Percentiles rank a stretch among this genome's conserved stretches.
Evolutionary conservation across 148 eudicot species (phyloP).

Genomic region (Cornus florida): DNA sequence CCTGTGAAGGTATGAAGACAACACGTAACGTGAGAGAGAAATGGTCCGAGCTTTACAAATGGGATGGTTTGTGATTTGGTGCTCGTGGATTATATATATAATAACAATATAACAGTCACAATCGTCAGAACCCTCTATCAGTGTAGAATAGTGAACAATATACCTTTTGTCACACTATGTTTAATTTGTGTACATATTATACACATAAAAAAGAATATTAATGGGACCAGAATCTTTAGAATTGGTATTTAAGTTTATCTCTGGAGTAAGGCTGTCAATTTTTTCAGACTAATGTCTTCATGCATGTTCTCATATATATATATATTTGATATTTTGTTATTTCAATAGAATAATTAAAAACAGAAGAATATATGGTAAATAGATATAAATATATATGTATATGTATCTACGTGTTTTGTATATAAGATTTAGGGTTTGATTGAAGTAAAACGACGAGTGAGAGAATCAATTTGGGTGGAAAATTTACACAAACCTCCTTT

Average conservation of each 20-base stretch:
- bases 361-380: too few species aligned
- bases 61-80: constrained; percentile 1
- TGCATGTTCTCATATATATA: constrained; percentile 17
- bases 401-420: too few species aligned
- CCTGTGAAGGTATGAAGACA: neutral
- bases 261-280: constrained; percentile 3
- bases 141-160: too few species aligned
- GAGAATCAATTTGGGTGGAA: too few species aligned
- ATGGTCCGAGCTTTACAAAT: constrained; percentile 9
- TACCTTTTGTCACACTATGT: neutral
- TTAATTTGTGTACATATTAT: neutral
- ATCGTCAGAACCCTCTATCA: neutral
- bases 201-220: neutral
- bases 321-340: too few species aligned
- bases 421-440: too few species aligned
- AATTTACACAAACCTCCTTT: too few species aligned
- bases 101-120: neutral
- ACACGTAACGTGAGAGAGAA: neutral
- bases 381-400: too few species aligned
- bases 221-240: constrained; percentile 21
- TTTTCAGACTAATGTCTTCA: constrained; percentile 21
- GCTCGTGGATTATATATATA: neutral
- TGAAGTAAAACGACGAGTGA: too few species aligned
- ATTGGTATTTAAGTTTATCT: neutral
- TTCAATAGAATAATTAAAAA: too few species aligned